Conservation (phyloP, 2,329 filamentous ascomycete species). For the Cordyceps tenuipes region DNA sequence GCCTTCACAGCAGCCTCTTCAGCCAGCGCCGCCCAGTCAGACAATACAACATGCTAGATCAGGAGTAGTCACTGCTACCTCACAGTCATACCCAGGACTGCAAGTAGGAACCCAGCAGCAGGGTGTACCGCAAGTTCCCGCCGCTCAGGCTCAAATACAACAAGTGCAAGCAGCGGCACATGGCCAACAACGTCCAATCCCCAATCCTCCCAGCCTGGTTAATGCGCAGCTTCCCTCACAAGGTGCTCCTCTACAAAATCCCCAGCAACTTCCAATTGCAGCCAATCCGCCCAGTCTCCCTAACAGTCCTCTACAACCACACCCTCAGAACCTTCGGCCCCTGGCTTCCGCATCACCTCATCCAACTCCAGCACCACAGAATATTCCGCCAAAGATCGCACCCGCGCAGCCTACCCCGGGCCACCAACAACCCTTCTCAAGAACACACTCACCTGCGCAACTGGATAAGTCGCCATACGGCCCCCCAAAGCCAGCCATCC, state of each 20-base stretch:
- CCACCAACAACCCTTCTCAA: constrained; percentile 20
- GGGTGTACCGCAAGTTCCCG: constrained; percentile 18
- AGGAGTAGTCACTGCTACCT: constrained; percentile 21
- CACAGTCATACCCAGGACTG: constrained; percentile 33
- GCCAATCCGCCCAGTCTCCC: constrained; percentile 13
- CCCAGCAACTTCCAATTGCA: constrained; percentile 8
- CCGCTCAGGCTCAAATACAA: constrained; percentile 11
- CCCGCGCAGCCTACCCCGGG: constrained; percentile 16
- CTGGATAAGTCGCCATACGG: constrained; percentile 28
- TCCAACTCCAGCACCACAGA: constrained; percentile 17
- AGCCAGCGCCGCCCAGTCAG: background rate
- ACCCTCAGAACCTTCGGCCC: constrained; percentile 20
- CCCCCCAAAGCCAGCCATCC: constrained; percentile 28
- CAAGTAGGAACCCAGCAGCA: constrained; percentile 19
- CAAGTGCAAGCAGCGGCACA: constrained; percentile 12
- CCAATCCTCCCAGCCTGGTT: constrained; percentile 5
- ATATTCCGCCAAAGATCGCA: constrained; percentile 24
- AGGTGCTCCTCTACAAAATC: constrained; percentile 12
- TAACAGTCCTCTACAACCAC: constrained; percentile 15
- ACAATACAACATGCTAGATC: constrained; percentile 18
- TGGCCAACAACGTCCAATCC: constrained; percentile 10
- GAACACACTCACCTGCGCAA: constrained; percentile 18
- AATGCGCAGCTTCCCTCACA: constrained; percentile 6
- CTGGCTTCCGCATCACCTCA: constrained; percentile 26
- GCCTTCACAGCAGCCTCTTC: constrained; percentile 24